Percentiles rank a stretch among this genome's conserved stretches.
These are phyloP conservation scores for Pseudogymnoascus sp. DNA, from an alignment of 2,329 filamentous ascomycete genomes.

Conservation along the genomic window DNA sequence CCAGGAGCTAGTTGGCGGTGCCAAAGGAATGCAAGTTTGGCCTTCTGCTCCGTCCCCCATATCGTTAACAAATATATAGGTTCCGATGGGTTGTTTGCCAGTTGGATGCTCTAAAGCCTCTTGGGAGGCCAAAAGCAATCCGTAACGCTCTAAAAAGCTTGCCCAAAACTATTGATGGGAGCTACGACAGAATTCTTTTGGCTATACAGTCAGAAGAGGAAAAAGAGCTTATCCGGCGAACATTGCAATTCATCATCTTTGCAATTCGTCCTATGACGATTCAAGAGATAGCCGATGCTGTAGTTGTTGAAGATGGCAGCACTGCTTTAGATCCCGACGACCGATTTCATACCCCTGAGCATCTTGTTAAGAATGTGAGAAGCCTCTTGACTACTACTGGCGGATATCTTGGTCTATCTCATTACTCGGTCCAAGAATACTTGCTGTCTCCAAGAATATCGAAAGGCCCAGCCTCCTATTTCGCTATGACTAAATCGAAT, in stretches of 20 bases:
- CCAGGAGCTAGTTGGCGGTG: conserved; percentile 15
- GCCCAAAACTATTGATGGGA: conserved; percentile 22
- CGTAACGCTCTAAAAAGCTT: conserved; percentile 24
- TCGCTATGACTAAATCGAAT: background rate
- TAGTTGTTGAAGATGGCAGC: conserved; percentile 17
- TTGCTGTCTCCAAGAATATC: background rate
- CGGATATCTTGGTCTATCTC: conserved; percentile 30
- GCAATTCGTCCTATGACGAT: background rate
- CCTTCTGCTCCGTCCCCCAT: too few relatives aligned
- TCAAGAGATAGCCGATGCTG: conserved; percentile 19
- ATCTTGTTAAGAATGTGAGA: conserved; percentile 24
- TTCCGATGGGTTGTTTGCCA: conserved; percentile 31
- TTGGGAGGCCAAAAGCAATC: conserved; percentile 22
- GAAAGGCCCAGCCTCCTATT: background rate
- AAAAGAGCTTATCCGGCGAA: conserved; percentile 19
- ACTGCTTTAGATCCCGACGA: conserved; percentile 15
- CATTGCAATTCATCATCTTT: conserved; percentile 20
- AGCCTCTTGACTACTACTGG: background rate
- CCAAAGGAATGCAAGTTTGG: conserved; percentile 23
- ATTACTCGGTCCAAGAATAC: conserved; percentile 18
- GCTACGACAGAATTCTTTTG: conserved; percentile 26
- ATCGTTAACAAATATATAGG: conserved; percentile 17
- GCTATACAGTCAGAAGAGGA: conserved; percentile 12
- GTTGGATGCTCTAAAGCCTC: conserved; percentile 28
- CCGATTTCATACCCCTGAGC: background rate